Percentiles rank a stretch among this genome's conserved stretches.
Conservation (phyloP, 2,329 filamentous ascomycete species). For the Fusarium drepaniforme region DNA sequence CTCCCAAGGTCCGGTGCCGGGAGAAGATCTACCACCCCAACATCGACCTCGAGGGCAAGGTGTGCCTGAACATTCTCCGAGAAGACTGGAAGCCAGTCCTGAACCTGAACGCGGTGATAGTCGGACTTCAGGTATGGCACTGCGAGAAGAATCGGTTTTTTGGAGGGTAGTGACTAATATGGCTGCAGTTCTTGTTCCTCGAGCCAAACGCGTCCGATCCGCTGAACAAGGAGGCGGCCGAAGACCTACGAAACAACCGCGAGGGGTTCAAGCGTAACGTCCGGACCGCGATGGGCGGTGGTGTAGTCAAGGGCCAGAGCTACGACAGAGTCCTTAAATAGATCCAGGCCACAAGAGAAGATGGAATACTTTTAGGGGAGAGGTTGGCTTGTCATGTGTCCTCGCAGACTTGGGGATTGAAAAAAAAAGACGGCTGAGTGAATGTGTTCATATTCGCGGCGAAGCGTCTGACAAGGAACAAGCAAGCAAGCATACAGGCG, state of each 20-base stretch:
- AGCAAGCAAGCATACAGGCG: not conserved
- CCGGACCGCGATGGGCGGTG: slow-evolving; percentile 84
- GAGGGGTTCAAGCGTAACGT: slow-evolving; percentile 96
- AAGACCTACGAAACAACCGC: slow-evolving; percentile 87
- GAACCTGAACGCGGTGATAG: slow-evolving; percentile 96
- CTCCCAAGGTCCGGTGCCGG: slow-evolving; percentile 95
- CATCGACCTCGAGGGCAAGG: slow-evolving; percentile 97
- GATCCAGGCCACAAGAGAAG: slow-evolving; percentile 8
- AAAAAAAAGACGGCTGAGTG: slow-evolving; percentile 17
- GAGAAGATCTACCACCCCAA: slow-evolving; percentile 99
- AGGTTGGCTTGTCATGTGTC: not conserved
- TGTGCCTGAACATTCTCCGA: slow-evolving; percentile 95
- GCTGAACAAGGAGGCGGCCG: slow-evolving; percentile 97
- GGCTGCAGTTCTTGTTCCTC: slow-evolving; percentile 87
- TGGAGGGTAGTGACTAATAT: slow-evolving; percentile 35
- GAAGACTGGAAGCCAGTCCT: slow-evolving; percentile 99
- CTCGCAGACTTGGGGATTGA: slow-evolving; percentile 8
- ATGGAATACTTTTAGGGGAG: slow-evolving; percentile 6
- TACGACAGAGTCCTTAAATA: slow-evolving; percentile 86
- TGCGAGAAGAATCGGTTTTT: not conserved
- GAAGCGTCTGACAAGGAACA: slow-evolving; percentile 26
- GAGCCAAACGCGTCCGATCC: slow-evolving; percentile 97
- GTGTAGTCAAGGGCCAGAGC: slow-evolving; percentile 75
- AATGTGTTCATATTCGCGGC: slow-evolving; percentile 16
- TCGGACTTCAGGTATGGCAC: slow-evolving; percentile 82